Conservation (phyloP, 2,329 filamentous ascomycete genomes). For the Aspergillus alliaceus region DNA sequence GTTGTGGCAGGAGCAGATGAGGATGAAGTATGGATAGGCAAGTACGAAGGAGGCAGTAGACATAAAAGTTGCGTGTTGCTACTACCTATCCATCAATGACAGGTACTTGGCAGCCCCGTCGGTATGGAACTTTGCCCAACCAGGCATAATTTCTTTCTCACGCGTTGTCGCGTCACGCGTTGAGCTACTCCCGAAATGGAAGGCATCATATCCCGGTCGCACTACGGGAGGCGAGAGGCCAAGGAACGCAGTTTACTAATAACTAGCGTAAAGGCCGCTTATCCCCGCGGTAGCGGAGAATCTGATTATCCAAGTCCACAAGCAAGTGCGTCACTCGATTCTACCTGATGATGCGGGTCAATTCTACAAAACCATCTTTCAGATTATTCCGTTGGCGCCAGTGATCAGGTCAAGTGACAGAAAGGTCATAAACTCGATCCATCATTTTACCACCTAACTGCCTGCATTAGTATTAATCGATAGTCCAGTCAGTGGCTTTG, state of each 20-base stretch:
- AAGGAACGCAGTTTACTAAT: too few species aligned
- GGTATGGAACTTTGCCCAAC: constrained; percentile 11
- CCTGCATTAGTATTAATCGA: neutral
- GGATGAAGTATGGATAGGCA: constrained; percentile 3
- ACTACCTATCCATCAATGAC: too few species aligned
- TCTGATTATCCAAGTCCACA: constrained; percentile 5
- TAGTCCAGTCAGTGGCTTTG: neutral
- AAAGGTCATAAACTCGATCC: neutral
- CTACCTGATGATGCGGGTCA: neutral
- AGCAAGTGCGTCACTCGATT: constrained; percentile 18
- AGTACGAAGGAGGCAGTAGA: neutral
- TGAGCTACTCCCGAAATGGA: too few species aligned
- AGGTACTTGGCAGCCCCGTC: neutral
- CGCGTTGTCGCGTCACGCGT: constrained; percentile 15
- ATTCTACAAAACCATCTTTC: neutral
- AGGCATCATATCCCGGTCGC: too few species aligned
- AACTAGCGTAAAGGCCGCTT: neutral
- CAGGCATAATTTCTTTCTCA: constrained; percentile 18
- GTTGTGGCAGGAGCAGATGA: constrained; percentile 21
- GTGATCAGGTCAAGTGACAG: neutral
- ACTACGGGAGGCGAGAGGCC: too few species aligned
- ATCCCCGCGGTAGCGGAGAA: constrained; percentile 6
- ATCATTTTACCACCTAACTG: neutral
- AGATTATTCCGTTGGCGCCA: neutral
- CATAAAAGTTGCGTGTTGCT: too few species aligned